phyloP scores from a whole-genome alignment of 73 alveolate genomes.

The Stentor roeselii region DNA sequence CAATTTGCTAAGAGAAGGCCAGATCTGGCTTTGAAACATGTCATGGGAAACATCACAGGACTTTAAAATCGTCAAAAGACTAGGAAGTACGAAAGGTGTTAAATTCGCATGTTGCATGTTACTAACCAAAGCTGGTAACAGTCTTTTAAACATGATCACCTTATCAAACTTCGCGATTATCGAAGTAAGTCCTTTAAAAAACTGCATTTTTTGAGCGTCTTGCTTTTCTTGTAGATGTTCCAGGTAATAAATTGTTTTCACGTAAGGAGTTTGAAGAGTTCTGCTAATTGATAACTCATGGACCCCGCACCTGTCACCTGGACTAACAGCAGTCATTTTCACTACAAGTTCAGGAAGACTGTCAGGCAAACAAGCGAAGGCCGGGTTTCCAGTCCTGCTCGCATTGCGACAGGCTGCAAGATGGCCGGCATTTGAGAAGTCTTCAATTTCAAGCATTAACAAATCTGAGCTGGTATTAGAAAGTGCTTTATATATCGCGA shows the following conservation, averaged over 20 bases:
- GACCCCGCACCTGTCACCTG: constrained; percentile 60
- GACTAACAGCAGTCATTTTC: constrained; percentile 50
- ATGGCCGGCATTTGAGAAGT: constrained; percentile 49
- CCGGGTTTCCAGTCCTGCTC: constrained; percentile 31
- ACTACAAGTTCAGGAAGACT: constrained; percentile 54
- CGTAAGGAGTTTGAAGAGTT: constrained; percentile 81
- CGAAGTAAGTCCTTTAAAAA: constrained; percentile 69
- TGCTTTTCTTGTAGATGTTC: constrained; percentile 80
- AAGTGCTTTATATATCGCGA: constrained; percentile 7
- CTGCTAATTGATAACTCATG: constrained; percentile 60
- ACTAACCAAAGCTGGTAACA: constrained; percentile 76
- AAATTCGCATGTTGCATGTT: constrained; percentile 55
- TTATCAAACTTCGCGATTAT: constrained; percentile 78
- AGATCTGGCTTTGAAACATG: constrained; percentile 43
- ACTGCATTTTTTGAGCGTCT: constrained; percentile 69
- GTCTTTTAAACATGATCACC: constrained; percentile 59
- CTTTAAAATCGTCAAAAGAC: constrained; percentile 68
- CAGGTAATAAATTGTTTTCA: constrained; percentile 73
- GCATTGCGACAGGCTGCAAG: constrained; percentile 26
- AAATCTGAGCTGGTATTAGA: constrained; percentile 2
- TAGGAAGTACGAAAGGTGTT: constrained; percentile 74
- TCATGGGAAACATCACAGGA: constrained; percentile 46
- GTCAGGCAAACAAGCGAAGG: constrained; percentile 52
- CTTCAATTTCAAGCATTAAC: constrained; percentile 22
- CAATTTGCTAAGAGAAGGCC: constrained; percentile 50